Conservation (phyloP, 495 filamentous ascomycete genomes). For the Geoglossum glabrum region DNA sequence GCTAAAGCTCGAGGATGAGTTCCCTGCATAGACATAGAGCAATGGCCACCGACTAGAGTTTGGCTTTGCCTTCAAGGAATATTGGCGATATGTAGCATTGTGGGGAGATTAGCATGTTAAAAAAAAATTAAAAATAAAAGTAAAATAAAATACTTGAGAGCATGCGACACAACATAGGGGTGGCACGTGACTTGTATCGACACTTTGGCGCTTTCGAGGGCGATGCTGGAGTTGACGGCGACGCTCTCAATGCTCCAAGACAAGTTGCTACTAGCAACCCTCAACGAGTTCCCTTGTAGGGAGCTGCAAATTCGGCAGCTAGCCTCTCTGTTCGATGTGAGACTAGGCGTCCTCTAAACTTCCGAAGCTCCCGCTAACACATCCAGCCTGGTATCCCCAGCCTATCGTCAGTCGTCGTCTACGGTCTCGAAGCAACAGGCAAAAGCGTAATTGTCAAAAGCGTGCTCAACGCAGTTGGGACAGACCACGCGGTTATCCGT, state of each 20-base stretch:
- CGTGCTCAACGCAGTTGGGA: constrained; percentile 33
- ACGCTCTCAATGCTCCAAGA: not conserved
- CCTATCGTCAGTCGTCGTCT: constrained; percentile 44
- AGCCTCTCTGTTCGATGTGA: constrained; percentile 38
- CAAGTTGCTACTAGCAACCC: constrained; percentile 2
- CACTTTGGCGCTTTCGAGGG: not conserved
- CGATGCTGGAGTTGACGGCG: not conserved
- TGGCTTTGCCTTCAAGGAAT: not conserved
- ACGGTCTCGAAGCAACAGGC: constrained; percentile 85
- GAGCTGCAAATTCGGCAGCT: constrained; percentile 42
- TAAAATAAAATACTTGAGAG: no score
- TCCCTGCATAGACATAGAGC: constrained; percentile 17
- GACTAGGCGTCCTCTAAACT: constrained; percentile 9
- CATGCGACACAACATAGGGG: not conserved
- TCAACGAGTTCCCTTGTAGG: constrained; percentile 37
- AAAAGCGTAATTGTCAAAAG: constrained; percentile 51
- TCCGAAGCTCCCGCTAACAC: not conserved
- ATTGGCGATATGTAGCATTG: not conserved
- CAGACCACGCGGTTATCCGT: constrained; percentile 51
- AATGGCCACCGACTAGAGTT: not conserved
- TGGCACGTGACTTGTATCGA: not conserved
- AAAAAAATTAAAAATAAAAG: no score
- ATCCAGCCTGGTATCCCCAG: not conserved
- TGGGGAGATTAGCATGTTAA: not conserved
- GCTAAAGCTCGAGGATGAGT: constrained; percentile 78